Percentiles rank a stretch among this genome's conserved stretches.
Conservation (phyloP, 768 basidiomycete species). For the Inosperma sp. region DNA sequence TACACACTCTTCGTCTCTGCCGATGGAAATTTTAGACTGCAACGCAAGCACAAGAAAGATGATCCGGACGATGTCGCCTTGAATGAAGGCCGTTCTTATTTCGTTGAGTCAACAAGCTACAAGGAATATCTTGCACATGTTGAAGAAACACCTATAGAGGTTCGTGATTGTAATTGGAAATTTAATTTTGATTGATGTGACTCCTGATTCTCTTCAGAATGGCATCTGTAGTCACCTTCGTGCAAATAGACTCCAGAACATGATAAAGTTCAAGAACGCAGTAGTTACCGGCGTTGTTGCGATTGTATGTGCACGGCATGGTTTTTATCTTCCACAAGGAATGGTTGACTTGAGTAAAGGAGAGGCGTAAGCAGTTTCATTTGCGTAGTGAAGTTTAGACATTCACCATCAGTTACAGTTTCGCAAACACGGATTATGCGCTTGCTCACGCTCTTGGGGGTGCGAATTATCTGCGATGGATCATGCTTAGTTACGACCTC, state of each 20-base stretch:
- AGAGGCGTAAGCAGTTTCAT: slow-evolving; percentile 16
- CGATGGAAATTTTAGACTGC: slow-evolving; percentile 26
- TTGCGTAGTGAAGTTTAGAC: not conserved
- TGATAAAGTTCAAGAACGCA: slow-evolving; percentile 24
- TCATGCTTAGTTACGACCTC: slow-evolving; percentile 26
- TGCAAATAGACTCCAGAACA: slow-evolving; percentile 23
- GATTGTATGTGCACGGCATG: slow-evolving; percentile 27
- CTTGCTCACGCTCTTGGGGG: slow-evolving; percentile 13
- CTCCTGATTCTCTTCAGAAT: slow-evolving; percentile 10
- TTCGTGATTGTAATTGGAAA: not conserved
- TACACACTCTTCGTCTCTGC: slow-evolving; percentile 23
- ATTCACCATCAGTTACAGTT: slow-evolving; percentile 8
- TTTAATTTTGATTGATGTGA: not conserved
- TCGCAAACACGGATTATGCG: slow-evolving; percentile 17
- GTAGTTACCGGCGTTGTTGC: slow-evolving; percentile 25
- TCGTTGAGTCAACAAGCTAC: slow-evolving; percentile 16
- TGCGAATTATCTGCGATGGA: slow-evolving; percentile 9
- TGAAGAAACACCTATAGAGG: not conserved
- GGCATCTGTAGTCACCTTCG: slow-evolving; percentile 23
- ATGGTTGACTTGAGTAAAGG: slow-evolving; percentile 25
- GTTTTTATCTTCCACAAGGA: slow-evolving; percentile 21
- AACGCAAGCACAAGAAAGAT: slow-evolving; percentile 22
- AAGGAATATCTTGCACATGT: slow-evolving; percentile 15
- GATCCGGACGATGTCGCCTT: slow-evolving; percentile 28
- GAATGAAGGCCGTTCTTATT: slow-evolving; percentile 23